Evolutionary conservation across 306 rosid species (phyloP).

Genomic region (Acmispon strigosus): DNA sequence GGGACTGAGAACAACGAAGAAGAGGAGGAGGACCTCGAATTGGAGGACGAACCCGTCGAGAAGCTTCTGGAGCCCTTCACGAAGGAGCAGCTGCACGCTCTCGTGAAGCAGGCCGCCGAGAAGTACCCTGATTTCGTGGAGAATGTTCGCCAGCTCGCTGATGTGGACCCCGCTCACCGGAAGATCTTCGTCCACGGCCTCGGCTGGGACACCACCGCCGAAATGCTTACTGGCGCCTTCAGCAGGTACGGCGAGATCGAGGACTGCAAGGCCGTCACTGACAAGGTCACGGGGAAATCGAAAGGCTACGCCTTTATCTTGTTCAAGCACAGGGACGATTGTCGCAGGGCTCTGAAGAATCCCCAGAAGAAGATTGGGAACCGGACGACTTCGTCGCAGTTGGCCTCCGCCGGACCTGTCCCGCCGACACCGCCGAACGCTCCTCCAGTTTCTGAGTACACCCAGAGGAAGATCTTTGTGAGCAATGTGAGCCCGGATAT

Average conservation of each 20-base stretch:
- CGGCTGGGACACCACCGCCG: conserved; percentile 66
- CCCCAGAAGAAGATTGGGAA: conserved; percentile 63
- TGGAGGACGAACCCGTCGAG: conserved; percentile 56
- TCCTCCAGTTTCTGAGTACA: conserved; percentile 33
- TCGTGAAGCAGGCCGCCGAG: conserved; percentile 47
- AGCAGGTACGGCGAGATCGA: conserved; percentile 55
- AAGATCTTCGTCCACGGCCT: conserved; percentile 70
- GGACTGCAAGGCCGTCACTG: conserved; percentile 62
- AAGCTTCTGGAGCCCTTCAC: conserved; percentile 68
- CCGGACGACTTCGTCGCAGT: conserved; percentile 43
- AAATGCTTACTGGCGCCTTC: conserved; percentile 46
- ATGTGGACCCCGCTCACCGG: conserved; percentile 66
- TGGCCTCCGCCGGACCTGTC: conserved; percentile 59
- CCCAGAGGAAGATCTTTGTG: conserved; percentile 58
- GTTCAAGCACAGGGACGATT: conserved; percentile 51
- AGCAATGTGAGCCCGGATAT: conserved; percentile 54
- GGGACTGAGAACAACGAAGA: conserved; percentile 24
- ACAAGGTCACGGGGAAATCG: conserved; percentile 53
- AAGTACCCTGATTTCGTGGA: conserved; percentile 43
- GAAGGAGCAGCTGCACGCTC: conserved; percentile 49
- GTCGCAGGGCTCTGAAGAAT: conserved; percentile 44
- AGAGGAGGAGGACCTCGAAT: conserved; percentile 29
- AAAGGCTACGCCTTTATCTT: conserved; percentile 69
- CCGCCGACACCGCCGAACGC: conserved; percentile 35
- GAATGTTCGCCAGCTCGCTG: conserved; percentile 50